These are phyloP conservation scores for Aspergillus mulundensis DNA, from an alignment of 495 filamentous ascomycete species.

Conservation along the genomic window DNA sequence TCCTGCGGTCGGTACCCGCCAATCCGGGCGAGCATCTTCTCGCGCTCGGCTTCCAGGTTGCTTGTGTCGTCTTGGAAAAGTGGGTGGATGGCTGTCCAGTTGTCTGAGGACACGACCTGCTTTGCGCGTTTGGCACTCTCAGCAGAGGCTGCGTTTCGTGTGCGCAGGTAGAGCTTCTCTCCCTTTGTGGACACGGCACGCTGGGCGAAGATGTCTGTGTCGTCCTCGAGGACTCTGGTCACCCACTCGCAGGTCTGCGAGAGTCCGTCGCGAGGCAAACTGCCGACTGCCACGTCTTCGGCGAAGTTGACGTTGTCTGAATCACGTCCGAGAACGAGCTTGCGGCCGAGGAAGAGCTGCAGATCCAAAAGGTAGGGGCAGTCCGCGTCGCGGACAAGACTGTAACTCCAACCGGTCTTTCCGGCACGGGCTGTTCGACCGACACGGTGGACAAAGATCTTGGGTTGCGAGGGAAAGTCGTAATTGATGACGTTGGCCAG, in stretches of 20 bases:
- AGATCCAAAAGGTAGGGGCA: conserved; percentile 87
- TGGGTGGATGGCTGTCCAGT: conserved; percentile 66
- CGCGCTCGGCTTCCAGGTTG: conserved; percentile 62
- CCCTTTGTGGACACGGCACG: conserved; percentile 75
- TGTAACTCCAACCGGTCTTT: conserved; percentile 89
- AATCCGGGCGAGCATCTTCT: conserved; percentile 80
- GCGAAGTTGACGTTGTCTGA: conserved; percentile 61
- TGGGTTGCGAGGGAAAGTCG: conserved; percentile 94
- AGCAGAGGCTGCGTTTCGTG: conserved; percentile 78
- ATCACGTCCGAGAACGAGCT: conserved; percentile 63
- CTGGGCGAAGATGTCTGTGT: conserved; percentile 66
- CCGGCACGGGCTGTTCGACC: conserved; percentile 93
- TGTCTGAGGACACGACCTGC: conserved; percentile 61
- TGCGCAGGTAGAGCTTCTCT: conserved; percentile 86
- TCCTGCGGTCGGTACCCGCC: conserved; percentile 84
- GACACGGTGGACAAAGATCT: conserved; percentile 94
- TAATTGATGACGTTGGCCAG: conserved; percentile 98
- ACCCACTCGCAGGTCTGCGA: conserved; percentile 74
- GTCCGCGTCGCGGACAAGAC: conserved; percentile 78
- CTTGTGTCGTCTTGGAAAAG: conserved; percentile 69
- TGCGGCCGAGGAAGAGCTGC: conserved; percentile 87
- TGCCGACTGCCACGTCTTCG: conserved; percentile 75
- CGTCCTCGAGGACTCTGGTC: conserved; percentile 68
- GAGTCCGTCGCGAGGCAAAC: conserved; percentile 62
- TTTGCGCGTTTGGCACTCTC: conserved; percentile 85